Conservation (phyloP, 345 rosid species). For the Euphorbia peplus region DNA sequence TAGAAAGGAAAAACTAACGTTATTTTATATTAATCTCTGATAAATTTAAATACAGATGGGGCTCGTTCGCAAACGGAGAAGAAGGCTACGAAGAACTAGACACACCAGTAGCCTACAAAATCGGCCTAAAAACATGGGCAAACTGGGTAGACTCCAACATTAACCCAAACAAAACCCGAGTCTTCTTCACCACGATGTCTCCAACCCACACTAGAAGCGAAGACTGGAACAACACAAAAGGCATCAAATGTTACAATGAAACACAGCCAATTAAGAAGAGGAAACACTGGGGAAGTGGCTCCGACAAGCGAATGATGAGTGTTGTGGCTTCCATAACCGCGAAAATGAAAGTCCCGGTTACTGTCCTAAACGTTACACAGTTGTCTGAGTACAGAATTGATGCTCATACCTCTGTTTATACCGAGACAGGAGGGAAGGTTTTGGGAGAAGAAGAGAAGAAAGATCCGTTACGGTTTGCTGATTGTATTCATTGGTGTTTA, state of each 20-base stretch:
- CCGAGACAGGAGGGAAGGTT: constrained; percentile 69
- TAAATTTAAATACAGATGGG: constrained; percentile 34
- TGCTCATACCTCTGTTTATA: constrained; percentile 72
- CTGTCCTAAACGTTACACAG: constrained; percentile 71
- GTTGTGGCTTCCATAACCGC: constrained; percentile 44
- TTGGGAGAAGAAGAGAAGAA: constrained; percentile 61
- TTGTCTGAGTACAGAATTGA: constrained; percentile 82
- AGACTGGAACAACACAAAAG: constrained; percentile 67
- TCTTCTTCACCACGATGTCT: constrained; percentile 50
- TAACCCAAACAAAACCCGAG: constrained; percentile 36
- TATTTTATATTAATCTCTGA: too few relatives aligned
- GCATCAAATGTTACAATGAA: constrained; percentile 80
- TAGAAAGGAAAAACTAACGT: too few relatives aligned
- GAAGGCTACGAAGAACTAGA: constrained; percentile 36
- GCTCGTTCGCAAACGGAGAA: constrained; percentile 34
- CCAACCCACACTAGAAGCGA: constrained; percentile 52
- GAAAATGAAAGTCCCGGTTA: constrained; percentile 74
- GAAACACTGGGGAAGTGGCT: constrained; percentile 57
- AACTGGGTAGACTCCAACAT: constrained; percentile 41
- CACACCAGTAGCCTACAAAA: constrained; percentile 35
- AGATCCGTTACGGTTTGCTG: constrained; percentile 64
- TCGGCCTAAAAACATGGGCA: constrained; percentile 45
- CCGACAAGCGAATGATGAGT: constrained; percentile 69
- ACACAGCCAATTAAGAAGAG: constrained; percentile 67
- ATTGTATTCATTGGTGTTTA: constrained; percentile 97